Conservation (phyloP, 2,329 filamentous ascomycete genomes). For the Trichoderma arundinaceum region DNA sequence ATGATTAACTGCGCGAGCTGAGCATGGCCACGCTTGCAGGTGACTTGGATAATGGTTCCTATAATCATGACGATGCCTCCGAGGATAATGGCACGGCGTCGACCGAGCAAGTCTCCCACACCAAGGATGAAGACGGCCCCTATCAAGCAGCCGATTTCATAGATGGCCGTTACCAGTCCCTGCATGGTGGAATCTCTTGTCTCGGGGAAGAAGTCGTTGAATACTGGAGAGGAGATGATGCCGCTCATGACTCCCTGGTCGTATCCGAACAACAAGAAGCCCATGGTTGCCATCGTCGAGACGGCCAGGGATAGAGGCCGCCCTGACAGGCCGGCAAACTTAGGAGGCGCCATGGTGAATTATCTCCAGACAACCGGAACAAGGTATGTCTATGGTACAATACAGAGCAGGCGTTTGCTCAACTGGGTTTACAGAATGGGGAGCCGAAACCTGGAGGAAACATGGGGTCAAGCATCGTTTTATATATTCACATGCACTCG, state of each 20-base stretch:
- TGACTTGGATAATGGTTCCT: constrained; percentile 64
- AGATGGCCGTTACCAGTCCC: constrained; percentile 55
- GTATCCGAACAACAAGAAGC: constrained; percentile 66
- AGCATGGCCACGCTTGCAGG: constrained; percentile 45
- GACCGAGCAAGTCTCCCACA: constrained; percentile 59
- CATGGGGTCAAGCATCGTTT: constrained; percentile 5
- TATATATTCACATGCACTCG: constrained; percentile 2
- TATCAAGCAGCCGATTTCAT: constrained; percentile 59
- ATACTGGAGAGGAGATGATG: constrained; percentile 57
- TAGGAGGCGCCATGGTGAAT: constrained; percentile 56
- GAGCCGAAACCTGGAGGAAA: constrained; percentile 1
- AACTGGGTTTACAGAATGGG: neutral
- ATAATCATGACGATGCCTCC: constrained; percentile 64
- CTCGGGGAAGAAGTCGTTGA: constrained; percentile 54
- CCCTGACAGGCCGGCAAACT: constrained; percentile 64
- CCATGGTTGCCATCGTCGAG: constrained; percentile 67
- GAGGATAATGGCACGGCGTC: constrained; percentile 60
- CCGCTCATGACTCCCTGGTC: constrained; percentile 62
- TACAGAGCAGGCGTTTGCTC: neutral
- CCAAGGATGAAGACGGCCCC: constrained; percentile 57
- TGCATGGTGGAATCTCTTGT: constrained; percentile 55
- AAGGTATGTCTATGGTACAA: neutral
- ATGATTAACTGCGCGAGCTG: constrained; percentile 57
- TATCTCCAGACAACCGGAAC: constrained; percentile 3
- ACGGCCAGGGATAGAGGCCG: constrained; percentile 61